These are phyloP conservation scores for Gossypium trilobum DNA, from an alignment of 441 rosid species.

Conservation along the genomic window DNA sequence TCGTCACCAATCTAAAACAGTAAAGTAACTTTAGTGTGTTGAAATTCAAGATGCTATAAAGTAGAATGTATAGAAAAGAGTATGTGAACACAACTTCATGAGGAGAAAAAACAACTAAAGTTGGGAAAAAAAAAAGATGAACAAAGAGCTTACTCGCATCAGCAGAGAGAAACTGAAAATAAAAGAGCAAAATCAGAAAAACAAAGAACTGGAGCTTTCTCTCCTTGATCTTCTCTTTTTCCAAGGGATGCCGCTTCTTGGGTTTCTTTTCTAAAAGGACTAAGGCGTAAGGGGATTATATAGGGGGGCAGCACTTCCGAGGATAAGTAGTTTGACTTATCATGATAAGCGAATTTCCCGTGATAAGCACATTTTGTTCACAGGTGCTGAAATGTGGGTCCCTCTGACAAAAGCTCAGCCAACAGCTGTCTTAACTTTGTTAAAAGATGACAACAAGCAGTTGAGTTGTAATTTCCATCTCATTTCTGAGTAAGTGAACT, in stretches of 20 bases:
- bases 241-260: slow-evolving; percentile 21
- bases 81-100: background rate
- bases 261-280: background rate
- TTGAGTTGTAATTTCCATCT: background rate
- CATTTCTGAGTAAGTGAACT: slow-evolving; percentile 9
- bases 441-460: slow-evolving; percentile 21
- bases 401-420: background rate
- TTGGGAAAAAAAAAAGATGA: background rate
- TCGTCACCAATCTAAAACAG: slow-evolving; percentile 15
- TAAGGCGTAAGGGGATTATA: background rate
- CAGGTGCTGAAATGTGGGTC: slow-evolving; percentile 5
- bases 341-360: background rate
- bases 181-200: background rate
- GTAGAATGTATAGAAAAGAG: background rate
- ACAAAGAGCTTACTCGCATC: slow-evolving; percentile 16
- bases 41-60: slow-evolving; percentile 19
- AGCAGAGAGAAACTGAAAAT: background rate
- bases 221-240: slow-evolving; percentile 6
- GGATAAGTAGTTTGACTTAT: accelerated
- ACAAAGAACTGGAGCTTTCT: background rate
- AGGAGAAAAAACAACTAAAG: background rate
- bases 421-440: slow-evolving; percentile 23
- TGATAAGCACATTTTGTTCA: slow-evolving; percentile 2
- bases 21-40: slow-evolving; percentile 26
- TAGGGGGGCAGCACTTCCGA: slow-evolving; percentile 19